These are phyloP conservation scores for Seiridium cupressi DNA, from an alignment of 2,329 filamentous ascomycete genomes.

Conservation along the genomic window DNA sequence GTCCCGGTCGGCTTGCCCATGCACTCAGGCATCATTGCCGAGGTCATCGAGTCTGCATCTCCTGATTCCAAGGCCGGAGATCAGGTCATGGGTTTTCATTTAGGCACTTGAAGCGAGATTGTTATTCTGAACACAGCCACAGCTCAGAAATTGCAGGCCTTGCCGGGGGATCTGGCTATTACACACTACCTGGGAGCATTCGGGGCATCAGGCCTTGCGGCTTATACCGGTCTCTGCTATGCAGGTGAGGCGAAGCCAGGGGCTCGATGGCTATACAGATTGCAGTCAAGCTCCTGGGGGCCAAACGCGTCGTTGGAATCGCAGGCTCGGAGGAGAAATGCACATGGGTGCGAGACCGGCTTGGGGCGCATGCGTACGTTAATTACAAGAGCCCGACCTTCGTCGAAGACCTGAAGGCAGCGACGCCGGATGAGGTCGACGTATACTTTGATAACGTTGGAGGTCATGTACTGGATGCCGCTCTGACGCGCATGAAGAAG, in stretches of 20 bases:
- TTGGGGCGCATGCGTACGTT: constrained; percentile 52
- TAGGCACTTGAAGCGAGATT: constrained; percentile 24
- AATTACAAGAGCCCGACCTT: constrained; percentile 52
- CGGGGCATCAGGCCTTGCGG: constrained; percentile 20
- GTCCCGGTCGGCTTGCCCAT: constrained; percentile 23
- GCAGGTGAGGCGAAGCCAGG: constrained; percentile 25
- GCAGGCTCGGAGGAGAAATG: constrained; percentile 26
- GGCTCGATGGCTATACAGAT: constrained; percentile 51
- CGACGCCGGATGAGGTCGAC: constrained; percentile 42
- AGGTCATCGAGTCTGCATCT: constrained; percentile 23
- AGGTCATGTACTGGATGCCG: constrained; percentile 43
- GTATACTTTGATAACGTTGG: constrained; percentile 52
- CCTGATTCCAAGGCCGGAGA: constrained; percentile 18
- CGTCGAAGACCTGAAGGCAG: constrained; percentile 15
- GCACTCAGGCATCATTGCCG: constrained; percentile 25
- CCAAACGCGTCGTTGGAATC: constrained; percentile 39
- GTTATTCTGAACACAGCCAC: constrained; percentile 20
- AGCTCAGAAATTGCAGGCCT: constrained; percentile 15
- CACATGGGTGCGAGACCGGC: constrained; percentile 40
- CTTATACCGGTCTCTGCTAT: neutral
- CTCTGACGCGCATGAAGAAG: constrained; percentile 38
- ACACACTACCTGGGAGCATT: constrained; percentile 27
- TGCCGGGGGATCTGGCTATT: constrained; percentile 18
- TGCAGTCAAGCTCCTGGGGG: constrained; percentile 45
- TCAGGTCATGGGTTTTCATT: constrained; percentile 22